Base-by-base conservation (phyloP, 176 grass and related monocot genomes). In the Calamus simplicifolius region DNA sequence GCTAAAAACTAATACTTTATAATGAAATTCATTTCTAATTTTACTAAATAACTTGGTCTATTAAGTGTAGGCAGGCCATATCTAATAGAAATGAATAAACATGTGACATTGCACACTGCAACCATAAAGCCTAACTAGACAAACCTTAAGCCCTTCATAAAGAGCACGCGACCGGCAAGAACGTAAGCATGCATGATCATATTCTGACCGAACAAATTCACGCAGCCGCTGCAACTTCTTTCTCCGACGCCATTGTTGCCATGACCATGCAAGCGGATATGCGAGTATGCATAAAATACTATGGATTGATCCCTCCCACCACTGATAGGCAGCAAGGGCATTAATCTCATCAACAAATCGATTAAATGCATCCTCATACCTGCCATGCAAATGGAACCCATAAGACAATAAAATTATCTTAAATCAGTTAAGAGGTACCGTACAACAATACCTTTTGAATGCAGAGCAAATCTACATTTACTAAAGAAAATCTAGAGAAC, bases 141-240 rank as follows among this genome's bases (percentile, higher is more conserved):
- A 54, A n/a, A 99, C 94, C 94, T 99, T 99, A 59, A 99, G 81
- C 25, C 94, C 94, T 79, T 99, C 94, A 75, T 99, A 99, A 56
- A 99, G 84, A n/a, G 94, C 94, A 52, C 94, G 87, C 38, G 94
- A 99, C 62, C 94, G 81, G 74, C 94, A 99, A 78, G 94, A 99
- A 48, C 84, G 73, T 71, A 99, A 73, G 63, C 94, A 99, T 48
- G 94, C 85, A 80, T 99, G 94, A 62, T 99, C 94, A 77, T 99
- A 99, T 49, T 99, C 94, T 21, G 88, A 93, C 49, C 94, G 82
- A 74, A 99, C 94, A 99, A 93, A 99, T 82, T 99, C 94, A 52
- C 94, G 87, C 59, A 99, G 75, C 50, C 81, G 83, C 69, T 99
- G 94, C 49, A 99, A 78, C 50, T 99, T 99, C 67, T 89, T 93